phyloP scores from a whole-genome alignment of 345 rosid species.

The Populus pruinosa region DNA sequence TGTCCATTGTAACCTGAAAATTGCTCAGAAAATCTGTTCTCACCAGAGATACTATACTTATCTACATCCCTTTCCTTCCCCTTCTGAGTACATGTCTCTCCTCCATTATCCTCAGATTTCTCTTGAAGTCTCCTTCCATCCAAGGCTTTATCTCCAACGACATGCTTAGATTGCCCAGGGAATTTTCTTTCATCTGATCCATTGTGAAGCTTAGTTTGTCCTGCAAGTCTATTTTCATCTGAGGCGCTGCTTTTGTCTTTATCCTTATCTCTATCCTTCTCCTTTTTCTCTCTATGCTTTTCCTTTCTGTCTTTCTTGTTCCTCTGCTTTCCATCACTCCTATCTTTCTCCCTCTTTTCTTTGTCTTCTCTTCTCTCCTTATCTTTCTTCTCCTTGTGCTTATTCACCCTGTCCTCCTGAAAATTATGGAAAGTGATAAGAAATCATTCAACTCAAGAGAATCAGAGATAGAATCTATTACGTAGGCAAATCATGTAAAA shows the following conservation, averaged over 20 bases:
- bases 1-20: conserved; percentile 7
- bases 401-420: conserved; percentile 55
- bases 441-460: no score
- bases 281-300: conserved; percentile 26
- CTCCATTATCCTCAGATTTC: not conserved
- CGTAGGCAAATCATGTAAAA: no score
- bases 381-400: conserved; percentile 48
- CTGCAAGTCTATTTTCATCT: conserved; percentile 31
- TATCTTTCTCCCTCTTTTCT: conserved; percentile 53
- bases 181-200: conserved; percentile 30
- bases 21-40: no score
- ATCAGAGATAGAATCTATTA: no score
- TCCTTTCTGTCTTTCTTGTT: conserved; percentile 45
- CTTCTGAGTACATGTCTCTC: not conserved
- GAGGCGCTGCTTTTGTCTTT: conserved; percentile 32
- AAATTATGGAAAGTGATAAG: not conserved
- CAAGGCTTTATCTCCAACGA: conserved; percentile 17
- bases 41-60: no score
- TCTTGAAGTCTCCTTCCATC: not conserved
- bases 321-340: conserved; percentile 47
- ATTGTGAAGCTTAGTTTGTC: conserved; percentile 21
- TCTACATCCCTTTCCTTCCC: no score
- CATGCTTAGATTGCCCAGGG: conserved; percentile 21
- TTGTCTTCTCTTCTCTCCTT: conserved; percentile 48
- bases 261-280: conserved; percentile 29